Conservation (phyloP, 306 rosid genomes). For the Vachellia collinsii region DNA sequence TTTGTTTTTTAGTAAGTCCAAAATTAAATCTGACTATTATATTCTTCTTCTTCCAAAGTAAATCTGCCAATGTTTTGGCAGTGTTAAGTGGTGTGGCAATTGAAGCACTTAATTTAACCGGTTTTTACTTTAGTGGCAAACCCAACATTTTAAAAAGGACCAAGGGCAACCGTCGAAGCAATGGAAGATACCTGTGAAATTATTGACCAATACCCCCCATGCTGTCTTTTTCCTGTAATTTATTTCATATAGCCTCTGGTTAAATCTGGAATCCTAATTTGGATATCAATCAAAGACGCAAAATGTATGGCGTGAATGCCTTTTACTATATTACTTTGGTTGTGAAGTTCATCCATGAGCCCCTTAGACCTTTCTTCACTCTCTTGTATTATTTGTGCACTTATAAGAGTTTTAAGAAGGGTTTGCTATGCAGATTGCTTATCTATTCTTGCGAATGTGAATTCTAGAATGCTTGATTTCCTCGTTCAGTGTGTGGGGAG, state of each 20-base stretch:
- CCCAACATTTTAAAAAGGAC: constrained; percentile 63
- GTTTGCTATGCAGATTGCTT: background rate
- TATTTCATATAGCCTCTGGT: background rate
- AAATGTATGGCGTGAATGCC: background rate
- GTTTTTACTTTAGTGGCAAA: constrained; percentile 93
- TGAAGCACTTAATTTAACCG: constrained; percentile 92
- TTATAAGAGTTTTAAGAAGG: background rate
- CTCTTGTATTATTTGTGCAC: background rate
- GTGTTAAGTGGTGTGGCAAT: constrained; percentile 96
- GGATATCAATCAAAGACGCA: background rate
- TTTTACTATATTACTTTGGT: background rate
- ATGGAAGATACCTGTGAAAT: background rate
- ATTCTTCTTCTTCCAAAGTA: constrained; percentile 43
- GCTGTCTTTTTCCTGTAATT: background rate
- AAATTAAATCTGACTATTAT: background rate
- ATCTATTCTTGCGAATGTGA: background rate
- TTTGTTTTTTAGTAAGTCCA: background rate
- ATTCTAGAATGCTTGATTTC: background rate
- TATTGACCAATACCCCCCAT: background rate
- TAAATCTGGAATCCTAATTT: background rate
- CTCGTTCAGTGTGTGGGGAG: background rate
- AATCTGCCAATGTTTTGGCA: constrained; percentile 98
- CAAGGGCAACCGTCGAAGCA: constrained; percentile 13
- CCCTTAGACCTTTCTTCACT: background rate
- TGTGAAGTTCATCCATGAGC: background rate